Percentiles rank a stretch among this genome's conserved stretches.
These are phyloP conservation scores for Apiospora hydei DNA, from an alignment of 2,329 filamentous ascomycete genomes.

Conservation along the genomic window DNA sequence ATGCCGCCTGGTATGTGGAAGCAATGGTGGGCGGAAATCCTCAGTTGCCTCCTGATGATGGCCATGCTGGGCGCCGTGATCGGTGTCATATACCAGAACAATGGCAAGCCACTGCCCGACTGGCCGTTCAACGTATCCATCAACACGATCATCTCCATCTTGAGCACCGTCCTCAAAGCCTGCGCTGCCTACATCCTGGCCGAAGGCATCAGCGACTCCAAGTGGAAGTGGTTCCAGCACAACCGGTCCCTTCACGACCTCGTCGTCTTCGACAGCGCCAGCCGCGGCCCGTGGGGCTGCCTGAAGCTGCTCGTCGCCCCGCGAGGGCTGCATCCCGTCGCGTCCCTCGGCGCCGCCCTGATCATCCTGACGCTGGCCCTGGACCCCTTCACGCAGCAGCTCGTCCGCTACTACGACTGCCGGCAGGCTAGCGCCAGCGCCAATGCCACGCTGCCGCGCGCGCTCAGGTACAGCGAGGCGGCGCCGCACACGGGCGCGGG, in stretches of 20 bases:
- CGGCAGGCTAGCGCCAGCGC: background rate
- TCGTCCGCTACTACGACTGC: constrained; percentile 8
- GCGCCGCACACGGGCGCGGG: too few relatives aligned
- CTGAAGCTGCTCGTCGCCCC: background rate
- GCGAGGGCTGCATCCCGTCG: background rate
- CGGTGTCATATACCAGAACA: background rate
- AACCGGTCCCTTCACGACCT: constrained; percentile 6
- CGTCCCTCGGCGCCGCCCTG: constrained; percentile 18
- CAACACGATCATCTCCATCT: constrained; percentile 8
- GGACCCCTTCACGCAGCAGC: constrained; percentile 24
- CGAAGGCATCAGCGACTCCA: constrained; percentile 22
- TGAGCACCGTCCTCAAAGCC: constrained; percentile 20
- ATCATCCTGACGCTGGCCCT: background rate
- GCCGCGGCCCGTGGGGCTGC: constrained; percentile 22
- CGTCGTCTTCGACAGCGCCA: constrained; percentile 17
- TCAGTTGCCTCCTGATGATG: background rate
- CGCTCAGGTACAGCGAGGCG: background rate
- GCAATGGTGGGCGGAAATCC: constrained; percentile 20
- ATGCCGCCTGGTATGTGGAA: background rate
- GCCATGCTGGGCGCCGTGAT: constrained; percentile 5
- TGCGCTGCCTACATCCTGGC: constrained; percentile 20
- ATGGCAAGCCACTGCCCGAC: constrained; percentile 5
- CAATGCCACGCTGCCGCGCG: constrained; percentile 15
- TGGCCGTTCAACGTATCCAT: constrained; percentile 10
- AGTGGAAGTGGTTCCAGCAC: constrained; percentile 21